phyloP scores from a whole-genome alignment of 805 yeast species.

The baker's yeast (Saccharomyces cerevisiae) region DNA sequence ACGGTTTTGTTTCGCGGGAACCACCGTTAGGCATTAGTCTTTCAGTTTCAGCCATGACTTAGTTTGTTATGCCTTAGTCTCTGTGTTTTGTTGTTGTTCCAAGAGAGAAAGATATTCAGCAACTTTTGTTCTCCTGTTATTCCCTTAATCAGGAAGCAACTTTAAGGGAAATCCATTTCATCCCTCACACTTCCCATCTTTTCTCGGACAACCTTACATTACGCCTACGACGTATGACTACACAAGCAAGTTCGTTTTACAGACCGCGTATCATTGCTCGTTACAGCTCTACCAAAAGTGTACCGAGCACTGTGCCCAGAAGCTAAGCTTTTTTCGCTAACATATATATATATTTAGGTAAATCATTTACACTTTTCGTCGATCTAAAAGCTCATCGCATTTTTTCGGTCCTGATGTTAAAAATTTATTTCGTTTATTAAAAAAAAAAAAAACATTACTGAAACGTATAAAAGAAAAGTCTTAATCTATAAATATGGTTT shows the following conservation, averaged over 20 bases:
- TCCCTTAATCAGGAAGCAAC: background rate
- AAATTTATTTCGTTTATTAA: background rate
- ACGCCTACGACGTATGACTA: background rate
- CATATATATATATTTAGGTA: background rate
- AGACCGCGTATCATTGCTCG: background rate
- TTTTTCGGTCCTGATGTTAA: background rate
- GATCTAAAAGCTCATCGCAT: background rate
- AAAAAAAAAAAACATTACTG: background rate
- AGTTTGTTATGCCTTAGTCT: background rate
- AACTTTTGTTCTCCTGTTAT: background rate
- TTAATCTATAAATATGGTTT: background rate
- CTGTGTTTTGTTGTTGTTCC: background rate
- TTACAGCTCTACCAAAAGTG: background rate
- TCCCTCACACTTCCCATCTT: background rate
- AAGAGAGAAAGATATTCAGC: background rate
- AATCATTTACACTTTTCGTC: background rate
- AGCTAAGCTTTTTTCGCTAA: background rate
- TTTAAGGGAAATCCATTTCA: background rate
- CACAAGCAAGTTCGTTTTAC: background rate
- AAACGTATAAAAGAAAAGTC: background rate
- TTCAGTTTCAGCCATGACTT: constrained; percentile 2
- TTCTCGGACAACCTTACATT: background rate
- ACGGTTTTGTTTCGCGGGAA: background rate
- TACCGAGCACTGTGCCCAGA: no score
- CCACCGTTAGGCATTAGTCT: background rate